Percentiles rank a stretch among this genome's conserved stretches.
These are phyloP conservation scores for Mollisia scopiformis DNA, from an alignment of 2,329 filamentous ascomycete genomes.

Conservation along the genomic window DNA sequence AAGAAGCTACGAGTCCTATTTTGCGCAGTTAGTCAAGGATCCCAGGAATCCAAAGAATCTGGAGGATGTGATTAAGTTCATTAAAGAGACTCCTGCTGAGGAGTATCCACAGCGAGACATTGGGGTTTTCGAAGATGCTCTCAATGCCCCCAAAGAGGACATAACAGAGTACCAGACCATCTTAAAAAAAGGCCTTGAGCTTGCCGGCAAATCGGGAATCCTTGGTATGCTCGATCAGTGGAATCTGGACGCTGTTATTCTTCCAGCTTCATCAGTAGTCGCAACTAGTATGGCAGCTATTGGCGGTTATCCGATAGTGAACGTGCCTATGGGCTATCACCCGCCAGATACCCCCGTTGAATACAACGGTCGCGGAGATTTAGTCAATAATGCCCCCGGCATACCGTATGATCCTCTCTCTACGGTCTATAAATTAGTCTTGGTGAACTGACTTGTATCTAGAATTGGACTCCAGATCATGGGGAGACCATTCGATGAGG, in stretches of 20 bases:
- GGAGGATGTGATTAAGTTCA: slow-evolving; percentile 56
- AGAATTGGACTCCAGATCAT: background rate
- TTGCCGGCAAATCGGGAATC: slow-evolving; percentile 56
- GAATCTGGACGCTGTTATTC: slow-evolving; percentile 62
- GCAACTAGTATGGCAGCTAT: background rate
- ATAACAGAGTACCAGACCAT: slow-evolving; percentile 58
- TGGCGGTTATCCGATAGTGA: background rate
- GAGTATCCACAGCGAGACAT: slow-evolving; percentile 65
- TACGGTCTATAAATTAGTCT: background rate
- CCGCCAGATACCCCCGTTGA: background rate
- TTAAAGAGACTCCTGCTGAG: slow-evolving; percentile 54
- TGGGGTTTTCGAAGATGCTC: slow-evolving; percentile 53
- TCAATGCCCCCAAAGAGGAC: slow-evolving; percentile 60
- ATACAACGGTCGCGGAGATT: background rate
- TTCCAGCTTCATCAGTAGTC: slow-evolving; percentile 54
- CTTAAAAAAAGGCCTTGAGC: slow-evolving; percentile 48
- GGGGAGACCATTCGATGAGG: background rate
- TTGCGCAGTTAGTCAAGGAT: slow-evolving; percentile 58
- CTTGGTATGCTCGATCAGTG: slow-evolving; percentile 59
- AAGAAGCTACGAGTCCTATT: slow-evolving; percentile 63
- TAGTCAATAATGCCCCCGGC: background rate
- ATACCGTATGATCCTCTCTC: background rate
- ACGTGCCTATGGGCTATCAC: background rate
- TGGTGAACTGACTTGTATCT: background rate
- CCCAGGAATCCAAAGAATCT: slow-evolving; percentile 57